Evolutionary conservation across 192 early-diverging fungal species (phyloP).

Genomic region (Pilaira anomala): DNA sequence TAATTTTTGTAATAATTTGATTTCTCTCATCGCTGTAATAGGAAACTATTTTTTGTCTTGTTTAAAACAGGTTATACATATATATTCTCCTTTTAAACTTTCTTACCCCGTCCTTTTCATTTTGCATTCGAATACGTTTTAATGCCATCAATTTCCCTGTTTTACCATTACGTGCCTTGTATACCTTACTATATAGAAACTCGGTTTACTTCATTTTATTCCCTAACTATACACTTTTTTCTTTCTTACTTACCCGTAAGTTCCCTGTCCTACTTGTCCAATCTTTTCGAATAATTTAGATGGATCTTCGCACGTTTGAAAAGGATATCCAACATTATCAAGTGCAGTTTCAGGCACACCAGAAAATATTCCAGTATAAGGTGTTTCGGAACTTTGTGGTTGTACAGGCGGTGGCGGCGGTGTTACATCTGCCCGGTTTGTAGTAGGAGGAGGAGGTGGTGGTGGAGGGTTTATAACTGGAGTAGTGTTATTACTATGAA

Average conservation of each 20-base stretch:
- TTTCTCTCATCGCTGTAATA: slow-evolving; percentile 85
- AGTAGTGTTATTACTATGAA: too few species aligned
- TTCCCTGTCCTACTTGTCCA: slow-evolving; percentile 81
- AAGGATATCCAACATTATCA: slow-evolving; percentile 31
- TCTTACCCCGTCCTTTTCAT: slow-evolving; percentile 71
- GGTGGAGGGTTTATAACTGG: not conserved
- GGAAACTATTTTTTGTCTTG: slow-evolving; percentile 54
- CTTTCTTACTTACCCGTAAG: slow-evolving; percentile 56
- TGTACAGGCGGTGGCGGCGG: not conserved
- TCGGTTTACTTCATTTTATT: too few species aligned
- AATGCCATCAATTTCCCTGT: slow-evolving; percentile 74
- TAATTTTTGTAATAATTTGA: slow-evolving; percentile 68
- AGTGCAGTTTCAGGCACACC: slow-evolving; percentile 11
- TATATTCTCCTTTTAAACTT: not conserved
- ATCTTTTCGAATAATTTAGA: slow-evolving; percentile 66
- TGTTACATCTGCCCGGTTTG: slow-evolving; percentile 3
- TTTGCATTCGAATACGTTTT: slow-evolving; percentile 78
- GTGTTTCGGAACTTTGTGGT: not conserved
- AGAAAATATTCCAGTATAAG: not conserved
- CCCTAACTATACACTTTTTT: not conserved
- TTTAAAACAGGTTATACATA: not conserved
- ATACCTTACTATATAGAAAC: slow-evolving; percentile 62
- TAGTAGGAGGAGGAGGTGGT: slow-evolving; percentile 6
- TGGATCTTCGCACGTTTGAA: slow-evolving; percentile 34
- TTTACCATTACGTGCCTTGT: slow-evolving; percentile 69